Evolutionary conservation across 2,329 filamentous ascomycete genomes (phyloP), one percentile per base, ranked within the genome.

Genomic region (Venturia carpophila): DNA sequence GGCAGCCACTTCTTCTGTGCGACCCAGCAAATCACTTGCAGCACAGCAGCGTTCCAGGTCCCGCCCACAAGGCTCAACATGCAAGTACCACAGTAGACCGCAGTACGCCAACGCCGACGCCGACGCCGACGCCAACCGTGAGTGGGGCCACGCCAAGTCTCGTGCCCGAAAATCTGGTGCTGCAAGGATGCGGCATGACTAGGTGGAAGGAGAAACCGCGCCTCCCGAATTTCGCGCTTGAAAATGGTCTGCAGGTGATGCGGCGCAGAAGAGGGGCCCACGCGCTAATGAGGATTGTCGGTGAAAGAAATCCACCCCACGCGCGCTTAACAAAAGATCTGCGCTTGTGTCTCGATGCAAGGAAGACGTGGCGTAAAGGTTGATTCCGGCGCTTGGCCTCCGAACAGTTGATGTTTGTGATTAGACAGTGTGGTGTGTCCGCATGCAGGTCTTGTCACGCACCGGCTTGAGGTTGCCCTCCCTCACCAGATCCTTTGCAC

Each of bases 181-280:
- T n/a, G 45, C 41, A 61, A n/a, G 60, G 60, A 61, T 27, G 39
- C 60, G 19, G 60, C n/a, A 58, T 58, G 27, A 60, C 15, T 30
- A 27, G 5, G 17, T 39, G 60, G 60, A 61, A 27, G 58, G 27
- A 61, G n/a, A 39, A 27, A 61, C 37, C 58, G 58, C 41, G 11
- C 58, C 58, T 41, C 37, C 37, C 58, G 34, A 43, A 41, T 34
- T 34, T 56, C 19, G 52, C 52, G 52, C 52, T 24, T 19, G 15
- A 13, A 24, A 27, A 52, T 39, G 2, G 30, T 30, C n/a, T 42
- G 58, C 58, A 61, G 58, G 37, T 42, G 37, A 61, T 61, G 60
- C 27, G 47, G 47, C 27, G 21, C 21, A 47, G 7, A 52, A 15
- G 47, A 52, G n/a, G 21, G 42, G 39, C 4, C 4, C 39, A 5